Evolutionary conservation across 2,329 filamentous ascomycete species (phyloP).

Genomic region (Trichoderma simmonsii): DNA sequence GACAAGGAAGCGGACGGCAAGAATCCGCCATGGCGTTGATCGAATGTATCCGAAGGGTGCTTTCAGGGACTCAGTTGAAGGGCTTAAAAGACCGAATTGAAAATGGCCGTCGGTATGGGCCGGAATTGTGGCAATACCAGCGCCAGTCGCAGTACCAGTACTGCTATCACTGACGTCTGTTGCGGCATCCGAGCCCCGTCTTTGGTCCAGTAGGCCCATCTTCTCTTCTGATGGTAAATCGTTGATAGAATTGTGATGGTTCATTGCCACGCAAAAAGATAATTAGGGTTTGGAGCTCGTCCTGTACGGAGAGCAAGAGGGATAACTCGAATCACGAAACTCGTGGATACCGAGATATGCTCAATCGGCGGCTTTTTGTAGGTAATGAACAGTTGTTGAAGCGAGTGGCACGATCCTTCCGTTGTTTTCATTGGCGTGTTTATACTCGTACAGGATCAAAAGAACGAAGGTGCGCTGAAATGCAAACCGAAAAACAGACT

Average conservation of each 20-base stretch:
- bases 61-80: slow-evolving; percentile 26
- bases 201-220: slow-evolving; percentile 43
- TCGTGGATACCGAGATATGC: neutral
- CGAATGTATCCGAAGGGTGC: slow-evolving; percentile 29
- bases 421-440: neutral
- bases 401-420: neutral
- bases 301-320: neutral
- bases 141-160: slow-evolving; percentile 5
- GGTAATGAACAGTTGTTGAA: neutral
- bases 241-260: slow-evolving; percentile 35
- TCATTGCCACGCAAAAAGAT: slow-evolving; percentile 38
- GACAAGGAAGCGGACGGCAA: slow-evolving; percentile 38
- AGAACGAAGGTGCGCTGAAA: slow-evolving; percentile 3
- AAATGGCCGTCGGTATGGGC: slow-evolving; percentile 30
- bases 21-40: slow-evolving; percentile 36
- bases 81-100: slow-evolving; percentile 26
- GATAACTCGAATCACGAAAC: neutral
- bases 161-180: slow-evolving; percentile 37
- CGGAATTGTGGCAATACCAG: slow-evolving; percentile 1
- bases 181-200: slow-evolving; percentile 42
- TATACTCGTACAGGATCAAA: neutral
- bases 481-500: neutral
- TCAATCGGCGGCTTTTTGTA: neutral
- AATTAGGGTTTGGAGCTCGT: neutral
- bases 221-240: slow-evolving; percentile 41